Conservation (phyloP, 768 basidiomycete genomes). For the Suillus spraguei region DNA sequence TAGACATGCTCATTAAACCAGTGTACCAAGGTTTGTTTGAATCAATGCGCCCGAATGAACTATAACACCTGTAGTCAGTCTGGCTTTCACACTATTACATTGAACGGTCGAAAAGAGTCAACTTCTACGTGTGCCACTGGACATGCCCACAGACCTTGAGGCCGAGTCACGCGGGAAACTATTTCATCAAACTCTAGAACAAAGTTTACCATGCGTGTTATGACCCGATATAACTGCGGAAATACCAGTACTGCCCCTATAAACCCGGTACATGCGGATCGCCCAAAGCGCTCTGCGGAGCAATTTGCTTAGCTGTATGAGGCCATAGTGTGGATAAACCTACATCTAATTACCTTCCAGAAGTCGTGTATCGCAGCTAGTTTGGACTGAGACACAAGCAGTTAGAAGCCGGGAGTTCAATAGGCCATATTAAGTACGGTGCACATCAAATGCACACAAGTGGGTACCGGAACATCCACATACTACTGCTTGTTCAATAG, state of each 20-base stretch:
- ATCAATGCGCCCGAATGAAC: not conserved
- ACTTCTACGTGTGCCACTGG: not conserved
- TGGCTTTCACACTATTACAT: not conserved
- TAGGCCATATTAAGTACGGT: not conserved
- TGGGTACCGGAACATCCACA: not conserved
- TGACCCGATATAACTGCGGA: too few relatives aligned
- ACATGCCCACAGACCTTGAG: not conserved
- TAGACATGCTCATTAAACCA: not conserved
- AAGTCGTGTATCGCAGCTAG: not conserved
- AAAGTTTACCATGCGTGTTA: not conserved
- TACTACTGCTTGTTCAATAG: too few relatives aligned
- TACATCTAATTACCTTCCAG: not conserved
- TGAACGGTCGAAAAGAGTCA: too few relatives aligned
- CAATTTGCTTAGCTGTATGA: not conserved
- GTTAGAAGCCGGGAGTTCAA: not conserved
- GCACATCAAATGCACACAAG: not conserved
- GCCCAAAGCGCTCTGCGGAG: not conserved
- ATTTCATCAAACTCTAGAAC: not conserved
- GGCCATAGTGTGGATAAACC: not conserved
- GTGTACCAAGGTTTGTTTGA: not conserved
- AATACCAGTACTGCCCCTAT: too few relatives aligned
- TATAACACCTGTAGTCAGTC: not conserved
- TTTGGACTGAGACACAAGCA: not conserved
- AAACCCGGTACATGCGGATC: not conserved
- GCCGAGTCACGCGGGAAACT: not conserved